Evolutionary conservation across 2,329 filamentous ascomycete species (phyloP).

Genomic region (Penicillium vulpinum): DNA sequence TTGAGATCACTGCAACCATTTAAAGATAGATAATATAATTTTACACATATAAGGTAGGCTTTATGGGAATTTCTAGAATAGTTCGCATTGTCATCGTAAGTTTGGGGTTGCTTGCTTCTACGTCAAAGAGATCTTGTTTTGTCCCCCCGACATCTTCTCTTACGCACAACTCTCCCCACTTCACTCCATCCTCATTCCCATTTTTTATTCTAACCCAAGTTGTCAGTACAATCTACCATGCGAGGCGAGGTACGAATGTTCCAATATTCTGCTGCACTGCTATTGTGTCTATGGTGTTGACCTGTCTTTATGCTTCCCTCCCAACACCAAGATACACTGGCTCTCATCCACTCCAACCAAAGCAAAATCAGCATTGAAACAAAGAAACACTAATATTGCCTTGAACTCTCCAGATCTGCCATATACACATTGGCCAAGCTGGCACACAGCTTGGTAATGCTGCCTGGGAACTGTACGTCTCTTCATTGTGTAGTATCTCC

Average conservation of each 20-base stretch:
- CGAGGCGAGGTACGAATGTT: background rate
- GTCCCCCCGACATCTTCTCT: background rate
- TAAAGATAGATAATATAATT: background rate
- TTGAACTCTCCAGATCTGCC: constrained; percentile 54
- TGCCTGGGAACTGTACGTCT: constrained; percentile 66
- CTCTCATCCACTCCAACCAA: background rate
- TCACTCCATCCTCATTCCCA: background rate
- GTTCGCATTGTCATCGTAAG: background rate
- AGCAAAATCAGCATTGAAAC: too few species aligned
- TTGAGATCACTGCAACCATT: background rate
- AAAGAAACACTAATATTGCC: constrained; percentile 10
- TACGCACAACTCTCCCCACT: background rate
- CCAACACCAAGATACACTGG: background rate
- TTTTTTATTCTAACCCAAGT: background rate
- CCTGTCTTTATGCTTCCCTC: background rate
- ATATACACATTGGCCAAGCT: constrained; percentile 69
- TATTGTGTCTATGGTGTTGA: background rate
- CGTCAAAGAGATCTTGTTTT: background rate
- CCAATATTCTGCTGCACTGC: background rate
- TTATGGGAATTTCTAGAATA: too few species aligned
- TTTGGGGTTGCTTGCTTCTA: background rate
- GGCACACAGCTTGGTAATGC: constrained; percentile 67
- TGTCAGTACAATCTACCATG: background rate
- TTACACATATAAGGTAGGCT: background rate
- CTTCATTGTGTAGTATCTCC: constrained; percentile 31